A percentile compares a stretch with the other conserved stretches of the same genome.
These are phyloP conservation scores for Lonicera japonica DNA, from an alignment of 129 eudicot genomes.

Conservation along the genomic window DNA sequence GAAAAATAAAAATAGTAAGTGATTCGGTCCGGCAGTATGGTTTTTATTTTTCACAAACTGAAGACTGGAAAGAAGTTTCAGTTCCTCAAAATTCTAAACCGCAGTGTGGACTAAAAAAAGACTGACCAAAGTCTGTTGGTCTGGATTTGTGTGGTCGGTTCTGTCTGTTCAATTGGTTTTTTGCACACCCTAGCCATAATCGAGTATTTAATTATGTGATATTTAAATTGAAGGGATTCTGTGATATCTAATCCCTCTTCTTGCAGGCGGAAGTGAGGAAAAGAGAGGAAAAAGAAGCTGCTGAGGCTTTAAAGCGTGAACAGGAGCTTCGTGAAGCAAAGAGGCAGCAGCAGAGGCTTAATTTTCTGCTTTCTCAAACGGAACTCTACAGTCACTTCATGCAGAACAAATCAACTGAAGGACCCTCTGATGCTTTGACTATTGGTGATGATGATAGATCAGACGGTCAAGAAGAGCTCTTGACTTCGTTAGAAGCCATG, in stretches of 20 bases:
- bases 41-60: too few relatives aligned
- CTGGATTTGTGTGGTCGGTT: too few relatives aligned
- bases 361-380: constrained; percentile 82
- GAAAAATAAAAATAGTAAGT: too few relatives aligned
- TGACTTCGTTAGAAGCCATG: constrained; percentile 32
- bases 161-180: too few relatives aligned
- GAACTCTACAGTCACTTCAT: constrained; percentile 97
- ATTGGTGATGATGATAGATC: constrained; percentile 32
- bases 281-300: constrained; percentile 97
- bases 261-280: constrained; percentile 88
- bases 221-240: constrained; percentile 3
- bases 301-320: constrained; percentile 92
- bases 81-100: too few relatives aligned
- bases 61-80: too few relatives aligned
- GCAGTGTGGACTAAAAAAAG: too few relatives aligned
- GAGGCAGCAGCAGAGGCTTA: constrained; percentile 86
- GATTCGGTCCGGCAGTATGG: too few relatives aligned
- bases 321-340: constrained; percentile 97
- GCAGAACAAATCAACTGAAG: constrained; percentile 74
- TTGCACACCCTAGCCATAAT: too few relatives aligned
- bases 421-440: constrained; percentile 39
- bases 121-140: too few relatives aligned
- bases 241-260: constrained; percentile 9
- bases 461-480: constrained; percentile 32
- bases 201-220: too few relatives aligned